Evolutionary conservation across 768 basidiomycete species (phyloP), one percentile per base, ranked within the genome.

Genomic region (Tylopilus intermedius): DNA sequence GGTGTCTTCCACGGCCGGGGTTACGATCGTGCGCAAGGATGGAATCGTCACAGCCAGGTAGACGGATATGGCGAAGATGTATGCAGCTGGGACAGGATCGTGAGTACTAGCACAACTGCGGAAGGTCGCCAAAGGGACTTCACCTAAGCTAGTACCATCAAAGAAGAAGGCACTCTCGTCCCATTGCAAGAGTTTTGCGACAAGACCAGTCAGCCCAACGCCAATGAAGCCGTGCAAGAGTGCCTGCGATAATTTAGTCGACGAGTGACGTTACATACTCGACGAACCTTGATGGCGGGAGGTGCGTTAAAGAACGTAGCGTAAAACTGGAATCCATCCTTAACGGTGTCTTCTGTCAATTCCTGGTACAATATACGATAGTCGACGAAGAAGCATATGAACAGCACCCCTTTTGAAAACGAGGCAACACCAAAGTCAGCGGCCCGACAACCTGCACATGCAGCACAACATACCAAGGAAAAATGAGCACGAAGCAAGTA

Each of bases 81-180:
- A 91, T 47, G 80, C 80, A 26, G 74, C 92, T 94, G 67, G 13
- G 39, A 27, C 44, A 49, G n/a, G 49, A 6, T 11, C 45, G 60
- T 67, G 39, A 68, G 59, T 29, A 49, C 24, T 3, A 18, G 24
- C 9, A 32, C 5, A 22, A 14, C 18, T 30, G 40, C 35, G 14
- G 22, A 53, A 33, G 9, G 5, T 21, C n/a, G 14, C 4, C 5
- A 35, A 51, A 39, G n/a, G 14, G 14, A 30, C 13, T 82, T 60
- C 59, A 94, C 94, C 90, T 54, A 95, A 70, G 59, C 83, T 84
- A 22, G 86, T 84, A 21, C 94, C 94, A 68, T 97, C 94, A 68
- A 97, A 97, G 75, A 90, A 94, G 72, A 94, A 79, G 8, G 94
- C 94, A 59, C 88, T 91, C 63, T 96, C 94, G 64, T 86, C 84